phyloP scores from a whole-genome alignment of 257 asterid species.

The Ajuga chamaepitys region DNA sequence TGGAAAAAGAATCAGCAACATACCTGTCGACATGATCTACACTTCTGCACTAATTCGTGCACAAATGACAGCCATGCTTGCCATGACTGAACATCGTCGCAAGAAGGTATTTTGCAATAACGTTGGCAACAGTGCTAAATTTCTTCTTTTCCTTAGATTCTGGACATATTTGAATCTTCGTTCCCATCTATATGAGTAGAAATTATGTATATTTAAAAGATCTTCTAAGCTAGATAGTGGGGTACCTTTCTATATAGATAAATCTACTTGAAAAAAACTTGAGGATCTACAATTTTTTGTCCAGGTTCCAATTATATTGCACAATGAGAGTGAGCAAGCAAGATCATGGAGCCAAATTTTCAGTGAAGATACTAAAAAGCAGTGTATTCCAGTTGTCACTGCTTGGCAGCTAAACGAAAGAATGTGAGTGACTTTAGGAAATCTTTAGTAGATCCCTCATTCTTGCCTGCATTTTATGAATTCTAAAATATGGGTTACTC shows the following conservation, averaged over 20 bases:
- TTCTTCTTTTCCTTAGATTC: neutral
- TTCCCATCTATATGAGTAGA: neutral
- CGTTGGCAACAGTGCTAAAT: neutral
- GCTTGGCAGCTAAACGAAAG: constrained; percentile 99
- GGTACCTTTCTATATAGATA: neutral
- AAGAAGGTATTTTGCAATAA: constrained; percentile 52
- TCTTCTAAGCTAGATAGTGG: neutral
- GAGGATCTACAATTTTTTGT: neutral
- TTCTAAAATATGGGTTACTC: neutral
- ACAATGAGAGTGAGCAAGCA: constrained; percentile 76
- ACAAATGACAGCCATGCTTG: constrained; percentile 99
- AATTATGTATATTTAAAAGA: neutral
- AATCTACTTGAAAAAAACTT: neutral
- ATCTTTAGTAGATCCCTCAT: neutral
- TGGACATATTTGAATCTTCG: neutral
- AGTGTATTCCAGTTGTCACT: constrained; percentile 86
- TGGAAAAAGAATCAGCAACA: constrained; percentile 88
- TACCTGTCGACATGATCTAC: constrained; percentile 85
- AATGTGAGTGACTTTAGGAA: constrained; percentile 44
- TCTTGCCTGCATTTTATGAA: neutral
- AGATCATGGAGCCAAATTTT: constrained; percentile 82
- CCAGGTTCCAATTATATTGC: constrained; percentile 88
- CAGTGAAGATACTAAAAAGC: constrained; percentile 83
- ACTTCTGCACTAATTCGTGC: constrained; percentile 95
- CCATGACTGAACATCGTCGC: constrained; percentile 98